Evolutionary conservation across 495 filamentous ascomycete genomes (phyloP).

Genomic region (Lineolata rhizophorae): DNA sequence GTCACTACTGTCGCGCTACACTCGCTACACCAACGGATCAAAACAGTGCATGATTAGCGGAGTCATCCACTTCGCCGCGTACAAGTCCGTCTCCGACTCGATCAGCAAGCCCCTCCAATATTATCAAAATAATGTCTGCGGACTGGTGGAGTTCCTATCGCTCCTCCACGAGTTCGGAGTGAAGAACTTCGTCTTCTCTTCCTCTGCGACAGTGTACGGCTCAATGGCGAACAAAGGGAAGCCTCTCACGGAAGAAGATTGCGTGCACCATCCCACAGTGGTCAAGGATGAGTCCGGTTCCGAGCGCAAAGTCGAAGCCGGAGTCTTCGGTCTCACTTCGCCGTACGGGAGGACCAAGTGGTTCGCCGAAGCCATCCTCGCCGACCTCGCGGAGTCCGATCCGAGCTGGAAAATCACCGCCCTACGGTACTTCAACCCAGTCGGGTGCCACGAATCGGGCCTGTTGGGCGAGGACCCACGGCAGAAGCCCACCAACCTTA

Average conservation of each 20-base stretch:
- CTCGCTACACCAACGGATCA: conserved; percentile 2
- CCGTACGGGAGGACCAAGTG: conserved; percentile 46
- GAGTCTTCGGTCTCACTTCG: conserved; percentile 33
- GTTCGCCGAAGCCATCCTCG: conserved; percentile 42
- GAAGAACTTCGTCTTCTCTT: conserved; percentile 44
- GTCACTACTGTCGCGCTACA: conserved; percentile 10
- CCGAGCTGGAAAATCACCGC: conserved; percentile 38
- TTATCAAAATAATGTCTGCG: conserved; percentile 44
- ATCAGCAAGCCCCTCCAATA: conserved; percentile 33
- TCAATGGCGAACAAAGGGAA: conserved; percentile 27
- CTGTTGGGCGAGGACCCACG: conserved; percentile 43
- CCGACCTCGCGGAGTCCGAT: conserved; percentile 34
- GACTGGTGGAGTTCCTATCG: conserved; percentile 34
- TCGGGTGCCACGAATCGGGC: conserved; percentile 41
- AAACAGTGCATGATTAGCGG: conserved; percentile 27
- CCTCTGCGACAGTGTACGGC: conserved; percentile 45
- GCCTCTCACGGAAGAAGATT: conserved; percentile 36
- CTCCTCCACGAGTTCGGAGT: conserved; percentile 33
- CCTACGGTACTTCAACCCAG: conserved; percentile 46
- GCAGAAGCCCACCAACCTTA: conserved; percentile 37
- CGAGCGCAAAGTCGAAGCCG: conserved; percentile 18
- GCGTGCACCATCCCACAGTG: conserved; percentile 29
- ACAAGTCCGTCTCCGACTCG: conserved; percentile 32
- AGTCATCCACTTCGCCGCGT: conserved; percentile 43
- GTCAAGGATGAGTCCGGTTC: conserved; percentile 13